Conservation (phyloP, 768 basidiomycete species). For the Leccinum aurantiacum region DNA sequence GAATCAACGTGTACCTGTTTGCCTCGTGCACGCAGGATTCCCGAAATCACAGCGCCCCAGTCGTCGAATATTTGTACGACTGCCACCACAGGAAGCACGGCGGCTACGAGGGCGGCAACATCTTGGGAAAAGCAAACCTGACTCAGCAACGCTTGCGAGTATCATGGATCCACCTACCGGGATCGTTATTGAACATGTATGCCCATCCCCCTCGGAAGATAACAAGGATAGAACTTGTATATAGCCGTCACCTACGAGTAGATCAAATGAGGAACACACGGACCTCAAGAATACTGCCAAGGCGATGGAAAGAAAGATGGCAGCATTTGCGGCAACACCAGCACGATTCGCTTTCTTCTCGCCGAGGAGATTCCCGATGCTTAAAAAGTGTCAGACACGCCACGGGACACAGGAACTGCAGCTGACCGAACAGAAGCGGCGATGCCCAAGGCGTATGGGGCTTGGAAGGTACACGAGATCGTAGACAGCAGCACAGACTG, state of each 20-base stretch:
- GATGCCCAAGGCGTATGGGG: constrained; percentile 76
- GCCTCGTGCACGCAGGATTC: constrained; percentile 81
- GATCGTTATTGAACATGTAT: constrained; percentile 71
- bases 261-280: constrained; percentile 2
- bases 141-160: not conserved
- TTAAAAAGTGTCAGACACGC: constrained; percentile 25
- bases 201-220: constrained; percentile 68
- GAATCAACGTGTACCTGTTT: constrained; percentile 51
- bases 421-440: constrained; percentile 81
- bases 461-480: constrained; percentile 75
- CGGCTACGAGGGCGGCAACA: constrained; percentile 43
- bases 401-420: not conserved
- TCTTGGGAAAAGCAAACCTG: constrained; percentile 9
- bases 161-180: constrained; percentile 35
- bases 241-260: not conserved
- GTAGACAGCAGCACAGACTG: constrained; percentile 84
- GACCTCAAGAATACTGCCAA: constrained; percentile 66
- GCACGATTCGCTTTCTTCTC: constrained; percentile 75
- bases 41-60: constrained; percentile 64
- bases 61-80: constrained; percentile 85
- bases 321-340: constrained; percentile 59
- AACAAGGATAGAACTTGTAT: constrained; percentile 49
- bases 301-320: constrained; percentile 62
- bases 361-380: constrained; percentile 87
- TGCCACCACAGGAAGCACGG: constrained; percentile 73